Evolutionary conservation across 352 stramenopile species (phyloP).

Genomic region (Phytophthora cajani): DNA sequence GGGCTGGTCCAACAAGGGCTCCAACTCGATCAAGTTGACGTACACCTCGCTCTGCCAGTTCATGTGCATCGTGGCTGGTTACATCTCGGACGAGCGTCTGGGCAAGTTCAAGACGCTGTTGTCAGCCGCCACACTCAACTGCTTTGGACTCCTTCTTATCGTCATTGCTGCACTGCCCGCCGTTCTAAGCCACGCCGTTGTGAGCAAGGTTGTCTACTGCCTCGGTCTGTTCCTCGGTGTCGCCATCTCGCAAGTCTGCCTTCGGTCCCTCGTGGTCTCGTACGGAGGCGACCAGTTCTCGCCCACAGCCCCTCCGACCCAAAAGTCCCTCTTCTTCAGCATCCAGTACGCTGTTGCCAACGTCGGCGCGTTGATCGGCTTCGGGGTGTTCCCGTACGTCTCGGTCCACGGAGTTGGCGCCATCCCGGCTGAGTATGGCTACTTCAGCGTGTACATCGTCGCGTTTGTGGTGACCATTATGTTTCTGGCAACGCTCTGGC

Average conservation of each 20-base stretch:
- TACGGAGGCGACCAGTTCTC: too few species aligned
- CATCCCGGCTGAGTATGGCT: background rate
- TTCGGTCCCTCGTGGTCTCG: too few species aligned
- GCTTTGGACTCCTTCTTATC: too few species aligned
- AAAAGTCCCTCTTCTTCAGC: background rate
- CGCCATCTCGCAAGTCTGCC: too few species aligned
- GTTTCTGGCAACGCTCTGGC: background rate
- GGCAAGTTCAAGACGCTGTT: constrained; percentile 39
- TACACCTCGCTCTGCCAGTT: constrained; percentile 63
- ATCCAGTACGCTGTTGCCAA: background rate
- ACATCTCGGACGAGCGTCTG: constrained; percentile 59
- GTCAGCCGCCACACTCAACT: background rate
- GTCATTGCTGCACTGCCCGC: too few species aligned
- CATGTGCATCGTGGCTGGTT: constrained; percentile 55
- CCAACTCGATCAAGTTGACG: constrained; percentile 38
- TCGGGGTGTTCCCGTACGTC: background rate
- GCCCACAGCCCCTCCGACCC: too few species aligned
- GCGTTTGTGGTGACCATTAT: background rate
- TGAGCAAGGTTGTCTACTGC: too few species aligned
- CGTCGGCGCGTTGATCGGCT: background rate
- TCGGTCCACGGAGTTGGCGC: background rate
- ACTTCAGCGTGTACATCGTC: background rate
- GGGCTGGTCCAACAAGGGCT: constrained; percentile 32
- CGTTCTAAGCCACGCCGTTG: too few species aligned
- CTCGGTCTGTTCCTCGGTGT: too few species aligned